Conservation (phyloP, 441 rosid genomes). For the Pelargonium exstipulatum region DNA sequence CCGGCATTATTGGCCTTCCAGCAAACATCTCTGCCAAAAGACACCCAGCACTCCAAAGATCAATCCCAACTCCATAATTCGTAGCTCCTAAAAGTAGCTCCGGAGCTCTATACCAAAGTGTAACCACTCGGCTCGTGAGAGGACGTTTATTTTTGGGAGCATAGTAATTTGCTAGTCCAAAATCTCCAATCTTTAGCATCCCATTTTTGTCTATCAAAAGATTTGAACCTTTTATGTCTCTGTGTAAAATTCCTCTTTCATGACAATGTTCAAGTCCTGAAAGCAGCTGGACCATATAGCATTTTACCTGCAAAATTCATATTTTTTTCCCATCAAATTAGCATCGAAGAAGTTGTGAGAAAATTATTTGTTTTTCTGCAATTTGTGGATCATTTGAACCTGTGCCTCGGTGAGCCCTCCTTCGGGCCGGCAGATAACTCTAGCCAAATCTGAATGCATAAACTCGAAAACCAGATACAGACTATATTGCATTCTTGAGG, state of each 20-base stretch:
- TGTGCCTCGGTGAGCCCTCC: conserved; percentile 75
- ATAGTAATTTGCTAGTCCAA: conserved; percentile 76
- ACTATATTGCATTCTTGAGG: conserved; percentile 79
- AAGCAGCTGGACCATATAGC: conserved; percentile 74
- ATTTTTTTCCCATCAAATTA: background rate
- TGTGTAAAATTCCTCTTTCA: conserved; percentile 67
- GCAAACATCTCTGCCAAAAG: conserved; percentile 85
- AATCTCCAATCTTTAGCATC: conserved; percentile 76
- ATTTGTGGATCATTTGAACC: conserved; percentile 30
- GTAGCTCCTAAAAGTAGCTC: conserved; percentile 93
- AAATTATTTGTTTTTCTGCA: background rate
- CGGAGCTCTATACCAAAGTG: conserved; percentile 92
- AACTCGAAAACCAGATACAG: conserved; percentile 80
- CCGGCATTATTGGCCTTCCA: conserved; percentile 88
- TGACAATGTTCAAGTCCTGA: conserved; percentile 91
- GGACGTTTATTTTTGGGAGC: conserved; percentile 54
- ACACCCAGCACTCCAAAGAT: conserved; percentile 97
- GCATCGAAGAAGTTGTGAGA: background rate
- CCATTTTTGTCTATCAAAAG: conserved; percentile 76
- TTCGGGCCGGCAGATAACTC: conserved; percentile 54
- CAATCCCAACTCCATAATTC: conserved; percentile 62
- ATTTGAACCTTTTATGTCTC: conserved; percentile 91
- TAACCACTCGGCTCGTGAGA: conserved; percentile 86
- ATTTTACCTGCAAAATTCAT: conserved; percentile 48
- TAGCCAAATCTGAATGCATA: conserved; percentile 89